Base-by-base conservation (phyloP, 768 basidiomycete species). In the Amanita thiersii region DNA sequence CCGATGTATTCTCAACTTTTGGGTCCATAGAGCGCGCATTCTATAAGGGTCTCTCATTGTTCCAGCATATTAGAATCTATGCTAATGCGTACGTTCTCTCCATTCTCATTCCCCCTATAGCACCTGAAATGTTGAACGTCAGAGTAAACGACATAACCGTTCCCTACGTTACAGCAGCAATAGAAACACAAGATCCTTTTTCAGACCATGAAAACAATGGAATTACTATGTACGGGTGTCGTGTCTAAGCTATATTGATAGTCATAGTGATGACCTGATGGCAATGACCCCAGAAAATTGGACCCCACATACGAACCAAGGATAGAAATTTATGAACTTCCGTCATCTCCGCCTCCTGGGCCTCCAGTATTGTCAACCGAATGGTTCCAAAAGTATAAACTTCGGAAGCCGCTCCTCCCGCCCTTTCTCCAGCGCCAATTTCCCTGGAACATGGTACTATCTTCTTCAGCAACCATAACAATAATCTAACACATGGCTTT, bases 101-200 rank as follows among this genome's bases (percentile, higher is more conserved):
- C 32, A 20, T 23, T 17, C 15, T 28, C 23, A 7, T 17, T 35
- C 4, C n/a, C 47, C 14, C 47, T 39, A 4, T 32, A 29, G 18
- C 28, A 12, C 10, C 18, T 11, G 15, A 30, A 36, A 40, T 40
- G 36, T 34, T 17, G 29, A 10, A 28, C 21, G 30, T 31, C 46
- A 83, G 81, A 2, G 58, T 87, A 11, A 79, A 82, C 50, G 90
- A 93, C 51, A 43, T 64, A 2, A 89, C 89, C 0, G 90, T 94
- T 2, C 86, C 91, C 1, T 93, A 85, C 52, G 62, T 83, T 11
- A 89, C 86, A 1, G 76, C 85, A 5, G 77, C 79, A 5, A 81
- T 90, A 23, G 82, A 86, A 45, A 57, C 64, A 0, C 59, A 70
- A 46, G 84, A 93, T 57, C 70, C 76, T 0, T 90, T 89, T 55